phyloP scores from a whole-genome alignment of 257 asterid genomes.

The Ligustrum vulgare region DNA sequence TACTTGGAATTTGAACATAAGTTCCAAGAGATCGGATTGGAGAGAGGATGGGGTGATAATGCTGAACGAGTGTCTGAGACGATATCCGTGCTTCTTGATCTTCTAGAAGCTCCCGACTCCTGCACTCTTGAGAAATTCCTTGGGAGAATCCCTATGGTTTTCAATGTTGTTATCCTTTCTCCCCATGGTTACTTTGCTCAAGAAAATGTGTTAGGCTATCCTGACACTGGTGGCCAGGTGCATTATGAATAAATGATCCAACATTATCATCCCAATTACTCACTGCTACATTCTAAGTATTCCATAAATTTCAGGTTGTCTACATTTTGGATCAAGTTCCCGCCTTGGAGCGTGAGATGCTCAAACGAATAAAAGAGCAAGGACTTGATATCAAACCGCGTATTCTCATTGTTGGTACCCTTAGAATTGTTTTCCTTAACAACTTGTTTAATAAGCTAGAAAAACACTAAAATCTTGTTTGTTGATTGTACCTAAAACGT shows the following conservation, averaged over 20 bases:
- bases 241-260: neutral
- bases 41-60: constrained; percentile 30
- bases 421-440: neutral
- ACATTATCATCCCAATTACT: neutral
- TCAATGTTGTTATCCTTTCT: constrained; percentile 36
- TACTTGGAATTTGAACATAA: constrained; percentile 20
- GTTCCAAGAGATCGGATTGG: constrained; percentile 31
- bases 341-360: constrained; percentile 39
- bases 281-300: neutral
- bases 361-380: constrained; percentile 36
- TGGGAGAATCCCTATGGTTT: constrained; percentile 36
- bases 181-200: constrained; percentile 48
- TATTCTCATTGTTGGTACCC: constrained; percentile 32
- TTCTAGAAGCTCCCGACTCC: constrained; percentile 35
- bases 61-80: constrained; percentile 25
- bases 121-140: constrained; percentile 33
- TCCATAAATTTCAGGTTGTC: constrained; percentile 26
- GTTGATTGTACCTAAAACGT: too few relatives aligned
- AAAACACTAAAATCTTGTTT: too few relatives aligned
- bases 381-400: constrained; percentile 40
- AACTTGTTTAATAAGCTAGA: neutral
- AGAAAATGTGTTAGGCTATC: constrained; percentile 41
- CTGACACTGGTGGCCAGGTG: constrained; percentile 48
- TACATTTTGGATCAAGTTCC: constrained; percentile 47
- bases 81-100: constrained; percentile 23